A percentile compares a stretch with the other conserved stretches of the same genome.
Conservation (phyloP, 1,284 basidiomycete species). For the Sporisorium sorghi region DNA sequence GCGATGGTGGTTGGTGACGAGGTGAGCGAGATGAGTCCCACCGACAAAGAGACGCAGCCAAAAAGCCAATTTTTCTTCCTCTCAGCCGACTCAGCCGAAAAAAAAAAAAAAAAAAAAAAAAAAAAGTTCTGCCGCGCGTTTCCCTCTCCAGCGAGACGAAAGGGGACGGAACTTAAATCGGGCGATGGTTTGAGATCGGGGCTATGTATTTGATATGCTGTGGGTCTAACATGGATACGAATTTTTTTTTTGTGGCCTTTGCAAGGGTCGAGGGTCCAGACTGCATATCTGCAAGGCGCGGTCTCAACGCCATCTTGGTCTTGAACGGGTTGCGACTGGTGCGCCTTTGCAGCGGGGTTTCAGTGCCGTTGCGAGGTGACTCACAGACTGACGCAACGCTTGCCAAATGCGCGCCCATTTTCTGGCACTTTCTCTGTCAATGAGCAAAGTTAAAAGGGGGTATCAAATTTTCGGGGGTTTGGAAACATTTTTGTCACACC, state of each 20-base stretch:
- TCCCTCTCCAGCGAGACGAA: neutral
- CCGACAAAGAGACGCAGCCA: neutral
- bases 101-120: neutral
- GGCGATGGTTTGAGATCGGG: no score
- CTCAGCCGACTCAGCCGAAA: neutral
- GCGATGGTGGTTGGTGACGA: conserved; percentile 1
- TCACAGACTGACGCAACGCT: no score
- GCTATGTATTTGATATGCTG: neutral
- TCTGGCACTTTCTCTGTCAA: conserved; percentile 31
- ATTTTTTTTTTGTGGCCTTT: no score
- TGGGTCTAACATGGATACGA: neutral
- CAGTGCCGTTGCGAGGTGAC: neutral
- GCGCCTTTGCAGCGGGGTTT: neutral
- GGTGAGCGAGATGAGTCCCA: neutral
- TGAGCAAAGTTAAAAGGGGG: no score
- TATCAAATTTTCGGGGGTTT: no score
- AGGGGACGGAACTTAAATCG: no score
- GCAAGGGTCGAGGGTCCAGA: neutral
- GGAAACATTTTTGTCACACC: no score
- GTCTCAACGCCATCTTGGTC: neutral
- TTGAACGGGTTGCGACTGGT: neutral
- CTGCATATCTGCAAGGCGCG: neutral
- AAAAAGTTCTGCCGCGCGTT: neutral
- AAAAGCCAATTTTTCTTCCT: neutral
- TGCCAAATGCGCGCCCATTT: no score